These are phyloP conservation scores for Tetrapisispora namnaoensis DNA, from an alignment of 805 yeast genomes.

Conservation along the genomic window DNA sequence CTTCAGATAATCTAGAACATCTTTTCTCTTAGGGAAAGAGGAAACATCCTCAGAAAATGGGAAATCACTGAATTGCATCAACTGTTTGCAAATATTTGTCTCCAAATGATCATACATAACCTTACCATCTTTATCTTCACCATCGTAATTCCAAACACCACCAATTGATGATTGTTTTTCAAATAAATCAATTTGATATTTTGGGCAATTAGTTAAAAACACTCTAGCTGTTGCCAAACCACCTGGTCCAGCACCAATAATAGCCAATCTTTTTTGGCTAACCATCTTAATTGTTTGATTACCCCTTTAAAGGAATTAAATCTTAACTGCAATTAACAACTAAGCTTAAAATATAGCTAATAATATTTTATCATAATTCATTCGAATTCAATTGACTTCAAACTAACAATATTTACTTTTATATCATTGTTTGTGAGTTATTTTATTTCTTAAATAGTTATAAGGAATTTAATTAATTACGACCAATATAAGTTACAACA, in stretches of 20 bases:
- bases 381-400: neutral
- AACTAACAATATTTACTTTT: neutral
- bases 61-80: conserved; percentile 55
- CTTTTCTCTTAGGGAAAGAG: conserved; percentile 48
- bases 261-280: conserved; percentile 36
- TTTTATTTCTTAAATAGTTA: neutral
- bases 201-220: conserved; percentile 39
- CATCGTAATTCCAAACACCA: conserved; percentile 66
- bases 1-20: conserved; percentile 52
- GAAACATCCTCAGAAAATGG: conserved; percentile 41
- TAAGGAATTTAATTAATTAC: neutral
- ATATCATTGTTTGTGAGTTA: neutral
- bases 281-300: neutral
- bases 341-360: no score
- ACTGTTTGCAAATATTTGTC: conserved; percentile 53
- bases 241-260: conserved; percentile 72
- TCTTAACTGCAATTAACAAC: no score
- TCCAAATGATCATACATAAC: conserved; percentile 58
- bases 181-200: conserved; percentile 44
- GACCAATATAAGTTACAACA: neutral
- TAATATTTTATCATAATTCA: no score
- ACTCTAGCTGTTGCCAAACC: conserved; percentile 63
- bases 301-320: neutral
- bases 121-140: conserved; percentile 17
- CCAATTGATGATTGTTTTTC: conserved; percentile 56